Base-by-base conservation (phyloP, 2,329 filamentous ascomycete species). In the Xylaria sp. region DNA sequence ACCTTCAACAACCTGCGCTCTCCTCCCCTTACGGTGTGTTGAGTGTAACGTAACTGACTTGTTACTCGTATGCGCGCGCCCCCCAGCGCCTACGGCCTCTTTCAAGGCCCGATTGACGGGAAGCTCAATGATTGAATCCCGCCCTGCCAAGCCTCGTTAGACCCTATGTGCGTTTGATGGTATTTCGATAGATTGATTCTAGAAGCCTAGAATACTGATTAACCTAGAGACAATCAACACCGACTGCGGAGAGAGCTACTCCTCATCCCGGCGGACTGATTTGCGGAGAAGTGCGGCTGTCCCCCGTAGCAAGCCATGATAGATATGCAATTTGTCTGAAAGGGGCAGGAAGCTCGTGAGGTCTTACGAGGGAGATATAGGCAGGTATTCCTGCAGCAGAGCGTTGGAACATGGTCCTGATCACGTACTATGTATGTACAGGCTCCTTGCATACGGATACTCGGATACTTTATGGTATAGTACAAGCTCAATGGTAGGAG, bases 161-260 rank as follows among this genome's bases (percentile, higher is more conserved):
- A 60, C 56, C 60, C 56, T 63, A 55, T 48, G 60, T 63, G 57
- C 56, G 54, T 65, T 56, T 53, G 50, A 21, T 59, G 53, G 54
- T 52, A 46, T 48, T 56, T 44, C 50, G 58, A 57, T 51, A 59
- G 55, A 49, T 55, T 57, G 42, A 55, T 57, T 55, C 52, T 54
- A 50, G 48, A 48, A 53, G 44, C 57, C 54, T 48, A 47, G 52
- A 55, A 58, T 53, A 41, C n/a, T n/a, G n/a, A n/a, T n/a, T n/a
- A n/a, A n/a, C n/a, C 45, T 44, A 26, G 60, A 51, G 44, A 42
- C 19, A 24, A 49, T 50, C 48, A n/a, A n/a, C n/a, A 18, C 43
- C 34, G 55, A 41, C 21, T 61, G 58, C 55, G 54, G 54, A 57
- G 47, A 53, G 50, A 53, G 48, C 44, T 43, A 24, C 18, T 34